Percentiles rank a stretch among this genome's conserved stretches.
Evolutionary conservation across 192 early-diverging fungal genomes (phyloP).

Genomic region (Coemansia sp.): DNA sequence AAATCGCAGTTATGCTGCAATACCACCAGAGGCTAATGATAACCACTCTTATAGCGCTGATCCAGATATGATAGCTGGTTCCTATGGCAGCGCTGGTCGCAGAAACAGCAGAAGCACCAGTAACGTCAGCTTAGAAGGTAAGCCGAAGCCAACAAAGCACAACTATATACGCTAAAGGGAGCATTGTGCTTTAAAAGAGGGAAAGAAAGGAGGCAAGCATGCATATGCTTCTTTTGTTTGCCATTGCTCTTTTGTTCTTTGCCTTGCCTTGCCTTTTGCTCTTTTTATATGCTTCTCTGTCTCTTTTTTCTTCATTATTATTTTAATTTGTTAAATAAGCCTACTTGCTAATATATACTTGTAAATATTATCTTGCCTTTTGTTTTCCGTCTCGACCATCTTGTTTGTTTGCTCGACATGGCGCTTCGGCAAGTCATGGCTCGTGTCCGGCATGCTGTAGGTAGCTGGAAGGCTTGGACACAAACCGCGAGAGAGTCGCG

Average conservation of each 20-base stretch:
- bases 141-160: neutral
- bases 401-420: neutral
- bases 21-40: neutral
- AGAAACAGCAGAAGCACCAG: conserved; percentile 1
- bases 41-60: neutral
- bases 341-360: neutral
- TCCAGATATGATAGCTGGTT: neutral
- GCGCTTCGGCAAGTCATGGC: neutral
- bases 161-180: neutral
- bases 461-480: conserved; percentile 40
- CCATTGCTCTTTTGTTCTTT: neutral
- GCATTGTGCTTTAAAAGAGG: neutral
- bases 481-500: conserved; percentile 27
- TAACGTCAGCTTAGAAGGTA: neutral
- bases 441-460: conserved; percentile 15
- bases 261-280: neutral
- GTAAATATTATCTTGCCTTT: neutral
- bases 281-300: conserved; percentile 5
- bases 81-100: neutral
- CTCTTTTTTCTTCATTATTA: neutral
- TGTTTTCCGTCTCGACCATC: neutral
- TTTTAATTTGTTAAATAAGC: neutral
- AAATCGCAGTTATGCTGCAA: neutral
- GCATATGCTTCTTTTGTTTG: neutral
- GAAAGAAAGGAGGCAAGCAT: neutral